Base-by-base conservation (phyloP, 1,284 basidiomycete genomes). In the Puccinia horiana region DNA sequence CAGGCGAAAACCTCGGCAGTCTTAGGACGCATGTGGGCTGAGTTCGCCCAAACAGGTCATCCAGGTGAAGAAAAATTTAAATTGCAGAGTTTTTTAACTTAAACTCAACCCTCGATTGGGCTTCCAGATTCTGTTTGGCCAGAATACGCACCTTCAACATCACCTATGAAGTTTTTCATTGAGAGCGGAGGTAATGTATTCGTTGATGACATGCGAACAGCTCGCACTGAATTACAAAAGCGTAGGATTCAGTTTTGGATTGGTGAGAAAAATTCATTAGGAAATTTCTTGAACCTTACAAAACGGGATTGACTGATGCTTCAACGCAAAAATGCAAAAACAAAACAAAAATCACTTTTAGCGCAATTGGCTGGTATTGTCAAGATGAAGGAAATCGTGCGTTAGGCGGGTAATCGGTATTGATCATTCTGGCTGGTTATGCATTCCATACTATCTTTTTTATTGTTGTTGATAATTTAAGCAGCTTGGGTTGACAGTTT, bases 171-270 rank as follows among this genome's bases (percentile, higher is more conserved):
- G 42, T 61, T 56, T 56, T 75, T 75, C 42, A 75, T 75, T 42
- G 54, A 56, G 35, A 75, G 37, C 32, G 73, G 73, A 1, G 73
- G 73, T 0, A 52, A 29, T 23, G 35, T 61, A 12, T 32, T 47
- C 49, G 29, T 67, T 69, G 63, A 78, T 47, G 63, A 78, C 35
- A 40, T 78, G 63, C 42, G 63, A 42, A 44, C 44, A 52, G n/a
- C 49, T 40, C 61, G 76, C n/a, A 65, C 76, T 35, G 63, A 78
- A 37, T 37, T 78, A 42, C 37, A 78, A 26, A 67, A 78, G 44
- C 42, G 47, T 40, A 78, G 76, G 37, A 70, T 70, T 69, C 63
- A 67, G 37, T 78, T 70, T 69, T 78, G 76, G 76, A 78, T 78
- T 26, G 76, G 76, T 78, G 44, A 78, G 76, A 73, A 16, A 35